These are phyloP conservation scores for Trichoderma brevicompactum DNA, from an alignment of 2,329 filamentous ascomycete species.

Conservation along the genomic window DNA sequence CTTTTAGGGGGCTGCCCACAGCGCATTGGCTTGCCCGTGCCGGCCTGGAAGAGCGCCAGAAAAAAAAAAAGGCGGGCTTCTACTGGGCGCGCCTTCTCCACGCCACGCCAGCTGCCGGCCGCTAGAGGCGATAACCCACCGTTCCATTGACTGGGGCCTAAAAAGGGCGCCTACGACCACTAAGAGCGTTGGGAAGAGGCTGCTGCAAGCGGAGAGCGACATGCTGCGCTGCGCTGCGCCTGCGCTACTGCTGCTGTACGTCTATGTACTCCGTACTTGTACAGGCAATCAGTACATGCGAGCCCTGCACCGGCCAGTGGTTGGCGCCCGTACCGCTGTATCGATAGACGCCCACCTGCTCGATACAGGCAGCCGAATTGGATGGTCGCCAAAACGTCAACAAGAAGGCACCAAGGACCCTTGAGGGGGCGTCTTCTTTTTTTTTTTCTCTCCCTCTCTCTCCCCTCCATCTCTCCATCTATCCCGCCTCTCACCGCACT, in stretches of 20 bases:
- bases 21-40: slow-evolving; percentile 6
- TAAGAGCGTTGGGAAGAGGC: no score
- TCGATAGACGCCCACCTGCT: slow-evolving; percentile 18
- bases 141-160: no score
- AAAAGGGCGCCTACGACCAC: no score
- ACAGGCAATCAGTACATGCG: not conserved
- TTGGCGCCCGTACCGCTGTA: not conserved
- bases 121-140: no score
- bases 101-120: not conserved
- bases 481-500: not conserved
- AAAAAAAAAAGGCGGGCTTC: slow-evolving; percentile 35
- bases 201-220: not conserved
- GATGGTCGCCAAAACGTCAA: not conserved
- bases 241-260: no score
- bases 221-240: no score
- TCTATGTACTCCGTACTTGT: no score
- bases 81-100: slow-evolving; percentile 5
- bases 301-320: slow-evolving; percentile 6
- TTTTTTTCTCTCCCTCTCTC: not conserved
- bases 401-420: slow-evolving; percentile 1
- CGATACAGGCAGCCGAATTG: slow-evolving; percentile 23
- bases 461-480: not conserved
- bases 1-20: not conserved
- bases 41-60: slow-evolving; percentile 28
- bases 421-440: slow-evolving; percentile 9